These are phyloP conservation scores for Orychophragmus violaceus DNA, from an alignment of 345 rosid species.

Conservation along the genomic window DNA sequence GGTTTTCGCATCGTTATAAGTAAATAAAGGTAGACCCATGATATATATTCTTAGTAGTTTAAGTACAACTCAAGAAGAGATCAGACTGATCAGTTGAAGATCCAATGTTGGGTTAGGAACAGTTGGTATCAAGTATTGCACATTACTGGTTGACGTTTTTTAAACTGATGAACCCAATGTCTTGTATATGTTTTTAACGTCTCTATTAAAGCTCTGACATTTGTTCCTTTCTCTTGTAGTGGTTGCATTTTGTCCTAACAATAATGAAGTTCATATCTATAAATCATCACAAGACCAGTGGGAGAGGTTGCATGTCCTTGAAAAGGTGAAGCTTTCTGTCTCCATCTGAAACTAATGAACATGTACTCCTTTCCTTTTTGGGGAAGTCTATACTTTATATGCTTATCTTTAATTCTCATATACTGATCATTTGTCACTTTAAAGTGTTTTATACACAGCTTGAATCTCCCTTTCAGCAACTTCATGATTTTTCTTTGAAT, in stretches of 20 bases:
- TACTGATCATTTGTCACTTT: background rate
- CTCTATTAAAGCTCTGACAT: background rate
- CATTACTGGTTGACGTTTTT: background rate
- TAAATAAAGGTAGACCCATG: background rate
- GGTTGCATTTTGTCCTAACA: constrained; percentile 93
- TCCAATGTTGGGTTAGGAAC: background rate
- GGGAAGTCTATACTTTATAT: background rate
- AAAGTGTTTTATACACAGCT: background rate
- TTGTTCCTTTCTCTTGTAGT: constrained; percentile 35
- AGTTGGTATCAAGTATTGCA: background rate
- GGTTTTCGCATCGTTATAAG: no score
- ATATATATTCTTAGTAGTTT: background rate
- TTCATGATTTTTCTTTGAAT: constrained; percentile 1
- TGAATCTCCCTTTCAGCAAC: background rate
- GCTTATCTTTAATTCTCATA: background rate
- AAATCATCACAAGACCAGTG: constrained; percentile 64
- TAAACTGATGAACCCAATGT: background rate
- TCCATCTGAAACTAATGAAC: background rate
- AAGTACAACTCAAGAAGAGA: background rate
- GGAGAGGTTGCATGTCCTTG: constrained; percentile 88
- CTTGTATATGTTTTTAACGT: background rate
- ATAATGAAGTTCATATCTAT: constrained; percentile 90
- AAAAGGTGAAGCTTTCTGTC: constrained; percentile 45
- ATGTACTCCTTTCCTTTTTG: background rate
- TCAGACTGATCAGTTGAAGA: background rate